A percentile compares a stretch with the other conserved stretches of the same genome.
Conservation (phyloP, 768 basidiomycete species). For the Atractiella rhizophila region DNA sequence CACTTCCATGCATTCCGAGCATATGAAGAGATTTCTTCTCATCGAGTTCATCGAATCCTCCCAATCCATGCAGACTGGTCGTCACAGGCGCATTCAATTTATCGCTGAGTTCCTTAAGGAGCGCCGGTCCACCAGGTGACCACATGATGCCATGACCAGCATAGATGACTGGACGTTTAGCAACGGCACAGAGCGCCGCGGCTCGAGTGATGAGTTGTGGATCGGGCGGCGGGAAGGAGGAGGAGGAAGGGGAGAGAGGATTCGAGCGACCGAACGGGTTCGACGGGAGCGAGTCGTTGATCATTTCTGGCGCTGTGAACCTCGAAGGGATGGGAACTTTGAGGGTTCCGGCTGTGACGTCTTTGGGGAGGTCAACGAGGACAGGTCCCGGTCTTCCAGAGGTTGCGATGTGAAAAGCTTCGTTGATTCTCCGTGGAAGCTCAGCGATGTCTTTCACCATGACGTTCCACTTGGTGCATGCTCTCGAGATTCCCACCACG, state of each 20-base stretch:
- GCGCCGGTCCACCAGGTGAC: conserved; percentile 50
- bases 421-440: conserved; percentile 82
- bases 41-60: conserved; percentile 77
- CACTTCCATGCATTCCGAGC: conserved; percentile 96
- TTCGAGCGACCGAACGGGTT: not conserved
- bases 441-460: conserved; percentile 96
- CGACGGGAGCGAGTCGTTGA: conserved; percentile 3
- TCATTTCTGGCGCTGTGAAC: conserved; percentile 7
- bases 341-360: conserved; percentile 79
- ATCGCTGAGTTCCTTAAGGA: conserved; percentile 51
- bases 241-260: conserved; percentile 2
- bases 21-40: conserved; percentile 60
- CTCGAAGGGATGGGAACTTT: conserved; percentile 35
- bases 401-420: conserved; percentile 97
- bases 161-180: conserved; percentile 73
- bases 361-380: conserved; percentile 95
- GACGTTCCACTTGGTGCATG: conserved; percentile 99
- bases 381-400: conserved; percentile 93
- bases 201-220: conserved; percentile 46
- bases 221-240: conserved; percentile 36
- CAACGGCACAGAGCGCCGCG: conserved; percentile 70
- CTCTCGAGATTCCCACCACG: conserved; percentile 77
- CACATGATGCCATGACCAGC: conserved; percentile 75
- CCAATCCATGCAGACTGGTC: conserved; percentile 85
- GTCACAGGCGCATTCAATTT: conserved; percentile 88